Evolutionary conservation across 2,329 filamentous ascomycete genomes (phyloP), one percentile per base, ranked within the genome.

Genomic region (Aureobasidium mangrovei): DNA sequence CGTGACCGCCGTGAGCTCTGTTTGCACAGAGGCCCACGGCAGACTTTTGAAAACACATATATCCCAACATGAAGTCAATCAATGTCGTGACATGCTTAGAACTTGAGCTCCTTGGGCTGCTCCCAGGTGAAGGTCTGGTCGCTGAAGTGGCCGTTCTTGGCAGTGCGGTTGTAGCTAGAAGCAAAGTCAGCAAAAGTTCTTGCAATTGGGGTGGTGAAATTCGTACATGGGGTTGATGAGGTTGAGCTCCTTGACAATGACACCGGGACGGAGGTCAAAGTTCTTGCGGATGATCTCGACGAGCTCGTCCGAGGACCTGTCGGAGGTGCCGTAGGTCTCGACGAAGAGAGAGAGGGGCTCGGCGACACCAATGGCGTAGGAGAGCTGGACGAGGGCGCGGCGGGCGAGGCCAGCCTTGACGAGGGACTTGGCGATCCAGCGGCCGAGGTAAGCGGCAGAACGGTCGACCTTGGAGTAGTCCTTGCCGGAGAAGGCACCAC

Each of bases 401-500:
- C 93, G 91, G 67, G 88, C 88, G 59, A 98, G 86, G 67, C 86
- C 85, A 65, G 91, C 87, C 67, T 84, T 77, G 65, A 98, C 88
- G 62, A 98, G 83, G 40, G 93, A 98, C 83, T 98, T 98, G 77
- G 93, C 93, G 73, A 98, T 91, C 93, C 93, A 98, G 72, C 93
- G 90, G 64, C 82, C 91, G 65, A 97, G 84, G 79, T 98, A 98
- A 69, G 93, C 93, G 63, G 93, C 93, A 53, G 93, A 97, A 67
- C 93, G 88, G 73, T 98, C 93, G 76, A 98, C 93, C 84, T 98
- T 98, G 82, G 90, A 96, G 84, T 96, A 98, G 75, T 98, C 93
- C 86, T 98, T 98, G 69, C 93, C 93, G 68, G 93, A 97, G 87
- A 98, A 98, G 74, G 93, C 93, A 86, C 93, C 93, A 81, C 93